phyloP scores from a whole-genome alignment of 1,139 yeast species.

The Suhomyces anneliseae region DNA sequence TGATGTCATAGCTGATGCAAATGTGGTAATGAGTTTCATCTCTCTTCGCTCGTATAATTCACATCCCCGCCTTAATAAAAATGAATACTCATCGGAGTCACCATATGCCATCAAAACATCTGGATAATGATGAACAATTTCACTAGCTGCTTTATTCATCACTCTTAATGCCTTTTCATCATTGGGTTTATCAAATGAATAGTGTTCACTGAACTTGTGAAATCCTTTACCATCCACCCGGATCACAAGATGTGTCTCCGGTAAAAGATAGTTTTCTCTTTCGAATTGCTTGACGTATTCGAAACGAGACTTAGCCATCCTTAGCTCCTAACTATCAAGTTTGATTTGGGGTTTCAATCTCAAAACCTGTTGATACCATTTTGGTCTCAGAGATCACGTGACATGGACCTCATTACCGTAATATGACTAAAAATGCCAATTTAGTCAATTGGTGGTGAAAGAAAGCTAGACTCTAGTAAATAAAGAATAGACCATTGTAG shows the following conservation, averaged over 20 bases:
- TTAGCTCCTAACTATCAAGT: not conserved
- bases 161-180: constrained; percentile 72
- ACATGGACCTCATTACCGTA: not conserved
- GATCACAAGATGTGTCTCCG: constrained; percentile 78
- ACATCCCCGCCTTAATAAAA: constrained; percentile 63
- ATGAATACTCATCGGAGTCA: constrained; percentile 92
- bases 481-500: no score
- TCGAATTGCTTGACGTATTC: constrained; percentile 89
- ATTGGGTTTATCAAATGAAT: constrained; percentile 83
- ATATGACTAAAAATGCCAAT: no score
- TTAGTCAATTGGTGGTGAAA: no score
- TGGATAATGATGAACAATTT: constrained; percentile 60
- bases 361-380: no score
- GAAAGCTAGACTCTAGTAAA: no score
- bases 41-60: constrained; percentile 78
- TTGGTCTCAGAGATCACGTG: not conserved
- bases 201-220: constrained; percentile 75
- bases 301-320: constrained; percentile 20
- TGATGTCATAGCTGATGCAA: constrained; percentile 81
- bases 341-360: not conserved
- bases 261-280: constrained; percentile 67
- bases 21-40: constrained; percentile 72
- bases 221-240: constrained; percentile 94
- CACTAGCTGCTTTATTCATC: constrained; percentile 79
- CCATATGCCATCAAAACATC: constrained; percentile 87